Evolutionary conservation across 768 basidiomycete species (phyloP), one percentile per base, ranked within the genome.

Genomic region (Tylopilus sp.): DNA sequence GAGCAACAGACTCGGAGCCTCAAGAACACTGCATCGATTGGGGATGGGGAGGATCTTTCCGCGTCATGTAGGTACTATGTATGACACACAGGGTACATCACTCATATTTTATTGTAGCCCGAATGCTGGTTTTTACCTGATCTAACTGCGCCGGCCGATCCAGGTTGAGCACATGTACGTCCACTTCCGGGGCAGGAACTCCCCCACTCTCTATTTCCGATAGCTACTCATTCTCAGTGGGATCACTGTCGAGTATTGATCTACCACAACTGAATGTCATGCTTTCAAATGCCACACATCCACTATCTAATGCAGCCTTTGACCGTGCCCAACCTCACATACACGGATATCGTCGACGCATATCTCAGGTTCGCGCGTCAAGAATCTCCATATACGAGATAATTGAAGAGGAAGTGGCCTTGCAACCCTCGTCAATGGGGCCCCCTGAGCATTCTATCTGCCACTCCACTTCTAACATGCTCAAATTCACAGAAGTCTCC

Each of bases 171-270:
- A 87, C 86, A 0, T 84, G 79, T 60, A 86, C 85, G 0, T 78
- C 76, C 0, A 84, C 80, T 63, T 86, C 86, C 13, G 87, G 85
- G 33, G 74, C 70, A 13, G 86, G 87, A 12, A 89, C 88, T 0
- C 86, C 87, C 6, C 86, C 88, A 0, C 75, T 89, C 4, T 86
- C 85, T 1, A 65, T 77, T 6, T 87, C 83, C 0, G 87, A 89
- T 53, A 82, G 81, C 3, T 85, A 85, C 1, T 87, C 78, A 0
- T 70, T 83, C 43, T 86, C 84, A 0, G 86, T 82, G 6, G 85
- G 84, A 29, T 91, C 89, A 0, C 81, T 86, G 65, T 89, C 86
- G 0, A 89, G 88, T 69, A 83, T 90, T 52, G 89, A 92, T 65
- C 65, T 90, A 3, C 76, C 78, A 0, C 81, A 83, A 2, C 66